Base-by-base conservation (phyloP, 1,284 basidiomycete genomes). In the Papiliotrema flavescens region DNA sequence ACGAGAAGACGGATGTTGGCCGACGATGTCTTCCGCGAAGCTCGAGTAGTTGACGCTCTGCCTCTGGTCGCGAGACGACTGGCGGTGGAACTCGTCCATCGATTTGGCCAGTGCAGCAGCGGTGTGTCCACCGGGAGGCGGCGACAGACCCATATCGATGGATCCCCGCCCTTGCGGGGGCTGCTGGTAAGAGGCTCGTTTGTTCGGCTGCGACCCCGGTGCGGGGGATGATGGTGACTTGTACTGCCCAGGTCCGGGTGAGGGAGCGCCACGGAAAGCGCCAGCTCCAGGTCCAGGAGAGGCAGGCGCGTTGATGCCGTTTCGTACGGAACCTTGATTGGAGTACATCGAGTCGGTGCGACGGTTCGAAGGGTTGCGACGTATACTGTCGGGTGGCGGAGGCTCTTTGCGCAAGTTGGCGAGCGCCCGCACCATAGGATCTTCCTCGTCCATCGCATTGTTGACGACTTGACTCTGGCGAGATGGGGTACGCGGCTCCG, bases 401-500 rank as follows among this genome's bases (percentile, higher is more conserved):
- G 72, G 75, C 53, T 75, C 71, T 39, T 62, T 59, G 37, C 81
- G 78, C 34, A 86, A 73, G 59, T 81, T 78, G 1, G 79, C 79
- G 67, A 90, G 80, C 53, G 87, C 87, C 63, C 82, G 84, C 26
- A 85, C 86, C 56, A 92, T 80, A 0, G 89, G 89, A 71, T 92
- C 89, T 36, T 80, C 80, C 15, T 82, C 80, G 55, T 81, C 80
- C 0, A 79, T 75, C 32, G 73, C 74, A 35, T 67, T 15, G 63
- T 59, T 19, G 65, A 62, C 9, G 68, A 62, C 61, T 8, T 62
- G 64, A 11, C 61, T 62, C 44, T 67, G 66, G 20, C 69, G 60
- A n/a, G 67, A 69, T 11, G 67, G 65, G 17, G 67, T 53, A 2
- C 67, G 58, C 35, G 68, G 66, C 46, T 71, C 66, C 6, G 67